Conservation (phyloP, 2,329 filamentous ascomycete genomes). For the Colletotrichum sp. region DNA sequence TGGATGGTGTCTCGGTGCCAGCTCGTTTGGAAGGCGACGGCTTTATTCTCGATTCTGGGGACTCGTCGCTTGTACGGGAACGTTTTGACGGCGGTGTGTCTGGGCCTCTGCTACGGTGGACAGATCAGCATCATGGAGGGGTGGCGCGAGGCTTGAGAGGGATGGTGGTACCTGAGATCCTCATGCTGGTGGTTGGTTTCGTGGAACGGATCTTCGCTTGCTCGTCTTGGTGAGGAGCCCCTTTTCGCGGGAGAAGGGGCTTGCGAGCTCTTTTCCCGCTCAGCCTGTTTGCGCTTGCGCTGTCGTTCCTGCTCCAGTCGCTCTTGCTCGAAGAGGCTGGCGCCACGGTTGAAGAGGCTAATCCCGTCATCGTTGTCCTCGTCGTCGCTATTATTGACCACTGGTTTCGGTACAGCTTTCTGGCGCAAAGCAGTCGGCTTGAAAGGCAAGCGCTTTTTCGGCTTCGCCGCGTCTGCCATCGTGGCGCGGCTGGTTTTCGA, state of each 20-base stretch:
- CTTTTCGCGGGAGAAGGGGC: background rate
- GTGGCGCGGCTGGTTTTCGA: background rate
- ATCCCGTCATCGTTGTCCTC: slow-evolving; percentile 44
- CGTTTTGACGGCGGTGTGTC: slow-evolving; percentile 44
- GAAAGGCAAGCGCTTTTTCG: slow-evolving; percentile 51
- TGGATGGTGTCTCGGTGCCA: slow-evolving; percentile 10
- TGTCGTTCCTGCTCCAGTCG: slow-evolving; percentile 37
- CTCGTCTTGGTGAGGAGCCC: background rate
- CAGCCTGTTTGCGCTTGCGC: slow-evolving; percentile 18
- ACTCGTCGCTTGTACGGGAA: slow-evolving; percentile 26
- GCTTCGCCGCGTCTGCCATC: slow-evolving; percentile 20
- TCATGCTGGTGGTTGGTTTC: slow-evolving; percentile 27
- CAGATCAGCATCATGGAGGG: slow-evolving; percentile 19
- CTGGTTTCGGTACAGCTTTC: slow-evolving; percentile 30
- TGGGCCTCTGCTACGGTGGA: slow-evolving; percentile 27
- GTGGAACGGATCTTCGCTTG: slow-evolving; percentile 13
- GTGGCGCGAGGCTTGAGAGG: background rate
- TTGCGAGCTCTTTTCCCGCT: slow-evolving; percentile 15
- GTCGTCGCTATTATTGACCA: slow-evolving; percentile 19
- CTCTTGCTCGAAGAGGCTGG: slow-evolving; percentile 52
- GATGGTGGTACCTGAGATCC: background rate
- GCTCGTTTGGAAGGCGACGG: background rate
- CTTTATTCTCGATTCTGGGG: slow-evolving; percentile 9
- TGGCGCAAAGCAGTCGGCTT: slow-evolving; percentile 51
- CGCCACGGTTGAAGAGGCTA: slow-evolving; percentile 55